These are phyloP conservation scores for Lojkania enalia DNA, from an alignment of 2,329 filamentous ascomycete species.

Conservation along the genomic window DNA sequence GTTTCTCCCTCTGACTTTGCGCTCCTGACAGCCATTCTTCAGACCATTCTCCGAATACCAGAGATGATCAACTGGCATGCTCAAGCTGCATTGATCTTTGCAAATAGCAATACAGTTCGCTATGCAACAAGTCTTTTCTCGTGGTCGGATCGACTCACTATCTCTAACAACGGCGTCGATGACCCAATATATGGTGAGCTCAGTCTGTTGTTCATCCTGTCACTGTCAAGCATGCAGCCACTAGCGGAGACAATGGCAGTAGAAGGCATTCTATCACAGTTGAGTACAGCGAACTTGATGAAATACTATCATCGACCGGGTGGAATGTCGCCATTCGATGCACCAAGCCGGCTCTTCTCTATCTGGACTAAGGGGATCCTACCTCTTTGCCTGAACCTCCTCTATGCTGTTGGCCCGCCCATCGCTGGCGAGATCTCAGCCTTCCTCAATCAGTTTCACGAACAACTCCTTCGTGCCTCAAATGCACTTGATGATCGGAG, in stretches of 20 bases:
- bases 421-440: constrained; percentile 82
- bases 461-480: constrained; percentile 72
- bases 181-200: constrained; percentile 94
- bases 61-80: constrained; percentile 67
- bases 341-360: constrained; percentile 74
- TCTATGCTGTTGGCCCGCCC: constrained; percentile 77
- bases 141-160: constrained; percentile 83
- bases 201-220: constrained; percentile 84
- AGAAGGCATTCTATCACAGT: constrained; percentile 77
- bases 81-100: constrained; percentile 53
- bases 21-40: constrained; percentile 83
- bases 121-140: constrained; percentile 87
- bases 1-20: constrained; percentile 79
- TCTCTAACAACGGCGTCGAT: constrained; percentile 56
- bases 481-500: constrained; percentile 67
- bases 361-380: constrained; percentile 91
- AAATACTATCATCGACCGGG: constrained; percentile 71
- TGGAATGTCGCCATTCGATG: constrained; percentile 77
- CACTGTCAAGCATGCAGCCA: constrained; percentile 77
- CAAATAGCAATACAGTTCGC: constrained; percentile 70
- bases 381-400: constrained; percentile 84
- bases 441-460: constrained; percentile 87
- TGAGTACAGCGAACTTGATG: constrained; percentile 78
- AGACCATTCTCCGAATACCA: constrained; percentile 79
- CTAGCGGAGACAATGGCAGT: constrained; percentile 90